Base-by-base conservation (phyloP, 768 basidiomycete genomes). In the Dioszegia crocea region DNA sequence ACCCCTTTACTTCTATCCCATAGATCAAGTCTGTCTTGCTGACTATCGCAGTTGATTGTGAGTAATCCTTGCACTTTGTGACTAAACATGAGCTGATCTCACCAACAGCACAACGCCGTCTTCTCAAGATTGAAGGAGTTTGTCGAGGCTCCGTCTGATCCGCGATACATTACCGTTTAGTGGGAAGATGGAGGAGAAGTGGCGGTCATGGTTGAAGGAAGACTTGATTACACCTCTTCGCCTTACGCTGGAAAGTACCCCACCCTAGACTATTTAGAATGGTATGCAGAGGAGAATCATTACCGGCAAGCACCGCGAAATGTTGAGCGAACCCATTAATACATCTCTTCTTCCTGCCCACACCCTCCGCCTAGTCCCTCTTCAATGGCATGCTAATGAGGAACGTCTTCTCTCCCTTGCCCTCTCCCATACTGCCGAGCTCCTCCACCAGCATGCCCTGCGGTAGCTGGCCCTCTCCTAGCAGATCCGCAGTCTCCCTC, bases 401-500 rank as follows among this genome's bases (percentile, higher is more conserved):
- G 58, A 73, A 73, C 4, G 68, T 70, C 60, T 65, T 66, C 59
- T 68, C 61, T 16, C 64, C 67, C 14, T 49, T 62, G 14, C 65
- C 66, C 29, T 69, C 65, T 38, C 73, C 75, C 47, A 68, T 49
- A 36, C 62, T 50, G 26, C 58, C 64, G 53, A 73, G 44, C 55
- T 75, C 71, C 62, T 76, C 65, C 33, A 75, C 64, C 19, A 62
- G 49, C 66, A 74, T 65, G 0, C 74, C 73, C 36, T 46, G 45
- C 12, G 59, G 59, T 36, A 75, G 54, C 36, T 61, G 49, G 0
- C 60, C 64, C 36, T 68, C 62, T 12, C 62, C 75, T 19, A 69
- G 29, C 44, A 77, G 51, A 53, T 75, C 84, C 61, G 86, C 83
- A 53, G 84, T 67, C 30, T 81, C 80, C 29, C 85, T 84, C 40